Percentiles rank a stretch among this genome's conserved stretches.
Conservation (phyloP, 495 filamentous ascomycete species). For the Trichocladium antarcticum region DNA sequence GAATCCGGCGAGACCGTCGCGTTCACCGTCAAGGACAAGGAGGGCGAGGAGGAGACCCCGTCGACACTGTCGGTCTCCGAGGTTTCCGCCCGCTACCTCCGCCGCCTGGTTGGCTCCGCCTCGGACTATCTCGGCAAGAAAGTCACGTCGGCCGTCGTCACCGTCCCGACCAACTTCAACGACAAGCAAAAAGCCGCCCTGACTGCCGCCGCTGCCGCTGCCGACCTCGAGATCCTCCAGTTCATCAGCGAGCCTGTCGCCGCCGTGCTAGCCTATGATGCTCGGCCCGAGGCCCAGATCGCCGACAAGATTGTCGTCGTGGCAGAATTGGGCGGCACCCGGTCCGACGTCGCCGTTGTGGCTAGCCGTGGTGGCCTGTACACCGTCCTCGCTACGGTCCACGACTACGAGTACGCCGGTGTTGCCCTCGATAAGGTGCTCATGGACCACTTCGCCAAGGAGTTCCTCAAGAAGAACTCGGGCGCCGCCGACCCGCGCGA, state of each 20-base stretch:
- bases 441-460: conserved; percentile 94
- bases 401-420: conserved; percentile 88
- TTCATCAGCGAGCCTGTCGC: conserved; percentile 89
- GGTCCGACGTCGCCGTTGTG: conserved; percentile 83
- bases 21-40: conserved; percentile 73
- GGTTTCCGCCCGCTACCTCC: conserved; percentile 76
- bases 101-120: conserved; percentile 69
- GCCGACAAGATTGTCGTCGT: conserved; percentile 85
- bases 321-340: conserved; percentile 83
- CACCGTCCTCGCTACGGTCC: conserved; percentile 82
- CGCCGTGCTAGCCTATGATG: conserved; percentile 84
- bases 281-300: conserved; percentile 59
- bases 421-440: conserved; percentile 74
- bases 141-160: conserved; percentile 85
- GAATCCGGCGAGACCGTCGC: conserved; percentile 61
- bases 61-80: conserved; percentile 72
- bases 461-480: conserved; percentile 85
- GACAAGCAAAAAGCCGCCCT: conserved; percentile 77
- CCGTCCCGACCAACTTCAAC: conserved; percentile 85
- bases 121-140: conserved; percentile 84
- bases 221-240: conserved; percentile 82
- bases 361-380: conserved; percentile 92
- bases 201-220: conserved; percentile 61
- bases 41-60: conserved; percentile 44
- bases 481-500: conserved; percentile 70